A percentile compares a stretch with the other conserved stretches of the same genome.
Evolutionary conservation across 2,329 filamentous ascomycete species (phyloP).

Genomic region (Incumbomyces lentus): DNA sequence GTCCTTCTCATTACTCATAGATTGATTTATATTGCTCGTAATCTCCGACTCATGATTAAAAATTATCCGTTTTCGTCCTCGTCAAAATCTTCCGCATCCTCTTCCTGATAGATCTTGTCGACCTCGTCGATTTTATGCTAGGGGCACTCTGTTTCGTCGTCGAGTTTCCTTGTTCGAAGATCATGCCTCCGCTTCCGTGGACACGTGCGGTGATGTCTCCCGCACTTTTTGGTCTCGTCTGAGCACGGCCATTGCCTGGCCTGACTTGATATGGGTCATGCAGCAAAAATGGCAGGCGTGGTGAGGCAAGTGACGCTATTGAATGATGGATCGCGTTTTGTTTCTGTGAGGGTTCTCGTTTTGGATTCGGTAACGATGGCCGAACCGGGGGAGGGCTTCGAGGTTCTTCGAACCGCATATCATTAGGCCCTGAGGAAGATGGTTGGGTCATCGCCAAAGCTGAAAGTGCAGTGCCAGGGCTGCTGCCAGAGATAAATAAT

Average conservation of each 20-base stretch:
- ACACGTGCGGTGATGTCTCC: background rate
- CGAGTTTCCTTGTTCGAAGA: background rate
- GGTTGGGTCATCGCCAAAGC: background rate
- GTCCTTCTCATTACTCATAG: too few species aligned
- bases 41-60: too few species aligned
- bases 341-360: background rate
- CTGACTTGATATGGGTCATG: slow-evolving; percentile 1
- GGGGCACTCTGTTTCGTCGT: background rate
- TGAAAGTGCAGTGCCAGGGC: background rate
- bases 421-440: background rate
- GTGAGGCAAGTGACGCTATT: background rate
- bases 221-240: background rate
- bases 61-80: background rate
- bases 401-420: background rate
- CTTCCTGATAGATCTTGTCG: background rate
- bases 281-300: background rate
- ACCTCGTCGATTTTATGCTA: slow-evolving; percentile 1
- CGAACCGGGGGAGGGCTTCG: background rate
- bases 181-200: background rate
- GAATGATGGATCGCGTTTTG: background rate
- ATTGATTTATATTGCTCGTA: too few species aligned
- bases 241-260: too few species aligned
- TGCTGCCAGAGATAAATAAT: background rate
- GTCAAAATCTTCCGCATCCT: background rate
- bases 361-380: background rate